Percentiles rank a stretch among this genome's conserved stretches.
Conservation (phyloP, 2,329 filamentous ascomycete species). For the Huntiella omanensis region DNA sequence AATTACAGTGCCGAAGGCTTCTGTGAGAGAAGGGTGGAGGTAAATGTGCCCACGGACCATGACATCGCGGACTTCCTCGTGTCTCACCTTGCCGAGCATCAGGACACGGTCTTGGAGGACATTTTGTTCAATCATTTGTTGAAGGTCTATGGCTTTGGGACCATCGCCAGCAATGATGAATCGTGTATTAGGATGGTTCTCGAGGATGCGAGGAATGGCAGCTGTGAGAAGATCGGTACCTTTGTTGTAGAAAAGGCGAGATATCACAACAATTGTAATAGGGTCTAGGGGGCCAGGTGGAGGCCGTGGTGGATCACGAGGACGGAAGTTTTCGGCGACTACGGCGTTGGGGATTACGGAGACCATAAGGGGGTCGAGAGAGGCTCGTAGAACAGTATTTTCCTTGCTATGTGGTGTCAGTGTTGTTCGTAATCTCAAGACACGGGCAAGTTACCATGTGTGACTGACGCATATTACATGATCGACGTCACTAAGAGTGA, state of each 20-base stretch:
- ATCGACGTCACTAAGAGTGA: conserved; percentile 87
- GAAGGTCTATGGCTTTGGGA: conserved; percentile 89
- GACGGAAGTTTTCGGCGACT: conserved; percentile 87
- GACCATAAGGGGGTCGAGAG: conserved; percentile 88
- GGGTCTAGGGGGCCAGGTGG: conserved; percentile 64
- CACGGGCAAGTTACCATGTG: conserved; percentile 49
- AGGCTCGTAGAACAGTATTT: conserved; percentile 87
- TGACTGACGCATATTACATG: conserved; percentile 98
- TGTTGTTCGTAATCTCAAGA: background rate
- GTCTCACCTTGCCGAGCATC: conserved; percentile 76
- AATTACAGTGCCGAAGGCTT: conserved; percentile 94
- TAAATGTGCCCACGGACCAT: conserved; percentile 97
- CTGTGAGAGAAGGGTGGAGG: conserved; percentile 81
- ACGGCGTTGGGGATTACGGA: conserved; percentile 92
- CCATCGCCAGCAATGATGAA: conserved; percentile 95
- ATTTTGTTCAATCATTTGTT: conserved; percentile 94
- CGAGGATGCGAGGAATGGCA: conserved; percentile 79
- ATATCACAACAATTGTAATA: conserved; percentile 94
- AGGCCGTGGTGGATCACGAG: conserved; percentile 39
- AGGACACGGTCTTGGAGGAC: conserved; percentile 86
- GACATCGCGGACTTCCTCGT: conserved; percentile 91
- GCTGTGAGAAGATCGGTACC: conserved; percentile 94
- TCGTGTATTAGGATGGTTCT: conserved; percentile 75
- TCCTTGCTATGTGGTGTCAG: conserved; percentile 50
- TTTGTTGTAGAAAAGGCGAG: conserved; percentile 95